These are phyloP conservation scores for Hericium alpestre DNA, from an alignment of 768 basidiomycete species.

Conservation along the genomic window DNA sequence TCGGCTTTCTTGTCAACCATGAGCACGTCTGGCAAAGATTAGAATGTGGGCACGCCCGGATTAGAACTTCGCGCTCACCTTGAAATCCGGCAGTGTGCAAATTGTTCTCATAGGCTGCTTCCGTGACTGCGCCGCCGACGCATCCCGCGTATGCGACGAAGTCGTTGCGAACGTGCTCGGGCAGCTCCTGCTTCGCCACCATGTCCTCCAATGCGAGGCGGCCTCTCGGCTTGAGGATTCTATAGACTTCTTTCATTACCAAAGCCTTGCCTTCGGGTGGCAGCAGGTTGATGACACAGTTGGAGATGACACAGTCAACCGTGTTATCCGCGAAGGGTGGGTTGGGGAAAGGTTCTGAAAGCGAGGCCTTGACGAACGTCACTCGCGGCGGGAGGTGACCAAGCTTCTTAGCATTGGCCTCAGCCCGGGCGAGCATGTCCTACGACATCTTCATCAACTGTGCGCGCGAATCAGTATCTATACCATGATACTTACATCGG, in stretches of 20 bases:
- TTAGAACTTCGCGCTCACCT: neutral
- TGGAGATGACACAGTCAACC: constrained; percentile 47
- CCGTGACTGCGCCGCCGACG: constrained; percentile 34
- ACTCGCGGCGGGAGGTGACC: neutral
- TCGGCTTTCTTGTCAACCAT: neutral
- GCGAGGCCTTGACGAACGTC: constrained; percentile 22
- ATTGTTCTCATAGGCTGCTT: constrained; percentile 25
- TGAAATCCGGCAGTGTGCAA: neutral
- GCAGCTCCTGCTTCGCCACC: constrained; percentile 33
- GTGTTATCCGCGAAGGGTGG: constrained; percentile 27
- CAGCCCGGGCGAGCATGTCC: neutral
- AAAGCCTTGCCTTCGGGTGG: constrained; percentile 29
- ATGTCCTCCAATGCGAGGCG: constrained; percentile 43
- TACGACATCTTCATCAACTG: neutral
- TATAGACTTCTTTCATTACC: constrained; percentile 35
- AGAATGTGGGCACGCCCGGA: neutral
- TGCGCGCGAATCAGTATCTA: neutral
- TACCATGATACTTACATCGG: constrained; percentile 24
- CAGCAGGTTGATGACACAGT: constrained; percentile 46
- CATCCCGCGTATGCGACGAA: constrained; percentile 33
- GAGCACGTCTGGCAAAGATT: neutral
- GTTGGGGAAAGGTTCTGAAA: constrained; percentile 35
- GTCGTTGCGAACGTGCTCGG: constrained; percentile 31
- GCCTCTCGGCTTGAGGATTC: constrained; percentile 48
- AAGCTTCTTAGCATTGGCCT: neutral